Percentiles rank a stretch among this genome's conserved stretches.
Evolutionary conservation across 108 stramenopile species (phyloP).

Genomic region (Nitzschia sp.): DNA sequence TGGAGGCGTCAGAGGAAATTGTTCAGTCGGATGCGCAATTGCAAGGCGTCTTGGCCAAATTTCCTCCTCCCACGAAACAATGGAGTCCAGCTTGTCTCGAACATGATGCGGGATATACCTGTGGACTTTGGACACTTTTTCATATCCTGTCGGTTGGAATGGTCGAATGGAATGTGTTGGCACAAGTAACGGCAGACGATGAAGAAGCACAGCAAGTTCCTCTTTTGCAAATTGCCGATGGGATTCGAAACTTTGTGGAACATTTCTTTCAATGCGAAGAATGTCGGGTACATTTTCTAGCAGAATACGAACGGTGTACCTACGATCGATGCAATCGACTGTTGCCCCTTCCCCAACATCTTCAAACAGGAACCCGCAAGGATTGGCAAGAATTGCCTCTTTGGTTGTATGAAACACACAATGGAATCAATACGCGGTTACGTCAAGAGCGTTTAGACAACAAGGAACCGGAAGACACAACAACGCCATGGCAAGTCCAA

Average conservation of each 20-base stretch:
- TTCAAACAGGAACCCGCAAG: conserved; percentile 34
- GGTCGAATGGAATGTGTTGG: conserved; percentile 58
- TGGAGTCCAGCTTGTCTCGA: conserved; percentile 40
- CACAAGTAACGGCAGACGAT: conserved; percentile 29
- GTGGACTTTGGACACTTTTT: conserved; percentile 72
- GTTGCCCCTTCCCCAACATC: background rate
- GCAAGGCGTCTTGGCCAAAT: conserved; percentile 17
- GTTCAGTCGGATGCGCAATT: conserved; percentile 12
- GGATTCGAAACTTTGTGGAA: conserved; percentile 42
- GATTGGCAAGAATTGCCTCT: conserved; percentile 41
- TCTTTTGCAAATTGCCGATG: conserved; percentile 48
- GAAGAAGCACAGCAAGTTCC: conserved; percentile 34
- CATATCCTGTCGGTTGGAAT: conserved; percentile 68
- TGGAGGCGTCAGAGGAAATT: conserved; percentile 10
- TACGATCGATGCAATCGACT: conserved; percentile 43
- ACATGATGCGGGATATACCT: conserved; percentile 51
- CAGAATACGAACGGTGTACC: conserved; percentile 30
- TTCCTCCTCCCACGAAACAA: conserved; percentile 1
- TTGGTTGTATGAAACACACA: conserved; percentile 50
- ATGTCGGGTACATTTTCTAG: conserved; percentile 33
- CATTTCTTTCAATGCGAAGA: conserved; percentile 48
- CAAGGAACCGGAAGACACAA: conserved; percentile 15
- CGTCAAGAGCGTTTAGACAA: conserved; percentile 29
- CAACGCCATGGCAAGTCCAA: conserved; percentile 30
- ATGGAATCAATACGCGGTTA: conserved; percentile 40